Percentiles rank a stretch among this genome's conserved stretches.
phyloP scores from a whole-genome alignment of 371 early-diverging fungal genomes.

The Syncephalastrum racemosum region DNA sequence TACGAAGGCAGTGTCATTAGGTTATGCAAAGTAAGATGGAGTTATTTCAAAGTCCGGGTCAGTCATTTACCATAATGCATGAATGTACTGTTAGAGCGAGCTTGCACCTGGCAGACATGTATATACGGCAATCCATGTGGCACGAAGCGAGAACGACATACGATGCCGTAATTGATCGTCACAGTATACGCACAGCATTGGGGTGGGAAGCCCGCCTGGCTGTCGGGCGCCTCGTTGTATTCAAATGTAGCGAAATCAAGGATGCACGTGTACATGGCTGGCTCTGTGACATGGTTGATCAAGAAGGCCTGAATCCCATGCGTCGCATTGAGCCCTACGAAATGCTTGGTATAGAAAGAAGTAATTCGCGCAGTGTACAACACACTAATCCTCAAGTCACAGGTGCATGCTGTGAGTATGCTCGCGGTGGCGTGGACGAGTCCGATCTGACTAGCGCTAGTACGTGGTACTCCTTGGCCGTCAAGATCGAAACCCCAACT shows the following conservation, averaged over 20 bases:
- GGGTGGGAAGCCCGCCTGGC: conserved; percentile 18
- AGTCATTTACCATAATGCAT: not conserved
- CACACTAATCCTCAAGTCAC: not conserved
- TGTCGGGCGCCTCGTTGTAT: conserved; percentile 10
- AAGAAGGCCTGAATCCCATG: conserved; percentile 1
- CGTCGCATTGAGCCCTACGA: conserved; percentile 17
- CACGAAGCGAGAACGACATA: conserved; percentile 16
- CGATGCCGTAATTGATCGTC: conserved; percentile 3
- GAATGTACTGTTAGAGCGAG: conserved; percentile 13
- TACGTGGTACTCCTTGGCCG: conserved; percentile 11
- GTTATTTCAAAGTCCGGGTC: not conserved
- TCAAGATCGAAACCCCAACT: conserved; percentile 12
- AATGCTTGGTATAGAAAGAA: conserved; percentile 15
- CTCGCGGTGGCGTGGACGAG: conserved; percentile 10
- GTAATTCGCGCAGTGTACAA: not conserved
- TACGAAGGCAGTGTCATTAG: conserved; percentile 21
- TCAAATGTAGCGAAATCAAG: not conserved
- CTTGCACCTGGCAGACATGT: conserved; percentile 14
- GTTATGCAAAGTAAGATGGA: conserved; percentile 26
- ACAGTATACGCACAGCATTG: conserved; percentile 9
- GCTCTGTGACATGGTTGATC: conserved; percentile 19
- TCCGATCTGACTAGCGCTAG: conserved; percentile 15
- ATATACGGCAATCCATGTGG: conserved; percentile 11
- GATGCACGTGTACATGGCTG: conserved; percentile 13
- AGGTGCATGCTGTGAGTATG: conserved; percentile 23